These are phyloP conservation scores for Usnea hakonensis DNA, from an alignment of 495 filamentous ascomycete genomes.

Conservation along the genomic window DNA sequence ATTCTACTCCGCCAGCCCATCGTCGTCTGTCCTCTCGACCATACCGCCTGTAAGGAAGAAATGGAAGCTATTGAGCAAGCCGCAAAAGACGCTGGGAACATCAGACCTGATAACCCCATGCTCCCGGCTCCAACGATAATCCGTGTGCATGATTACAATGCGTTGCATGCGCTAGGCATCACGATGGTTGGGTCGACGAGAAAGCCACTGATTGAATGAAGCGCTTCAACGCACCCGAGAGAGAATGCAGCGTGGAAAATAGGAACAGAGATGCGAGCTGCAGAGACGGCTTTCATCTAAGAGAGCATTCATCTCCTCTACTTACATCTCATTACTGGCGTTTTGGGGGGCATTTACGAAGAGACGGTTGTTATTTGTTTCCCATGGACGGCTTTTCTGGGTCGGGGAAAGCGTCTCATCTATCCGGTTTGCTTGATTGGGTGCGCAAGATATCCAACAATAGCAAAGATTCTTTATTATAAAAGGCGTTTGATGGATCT, in stretches of 20 bases:
- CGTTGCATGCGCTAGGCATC: constrained; percentile 68
- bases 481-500: neutral
- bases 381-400: neutral
- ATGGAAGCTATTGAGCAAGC: constrained; percentile 97
- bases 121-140: constrained; percentile 77
- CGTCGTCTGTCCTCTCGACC: constrained; percentile 90
- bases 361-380: neutral
- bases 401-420: neutral
- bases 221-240: neutral
- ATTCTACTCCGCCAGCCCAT: constrained; percentile 88
- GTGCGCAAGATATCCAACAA: constrained; percentile 3
- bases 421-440: neutral
- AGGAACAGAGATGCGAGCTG: neutral
- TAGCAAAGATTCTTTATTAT: neutral
- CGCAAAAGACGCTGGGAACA: constrained; percentile 79
- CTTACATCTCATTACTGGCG: neutral
- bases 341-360: constrained; percentile 11
- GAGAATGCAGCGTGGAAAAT: too few species aligned
- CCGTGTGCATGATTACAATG: constrained; percentile 64
- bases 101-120: constrained; percentile 83
- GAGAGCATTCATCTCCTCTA: constrained; percentile 3
- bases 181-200: constrained; percentile 79
- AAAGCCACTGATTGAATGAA: constrained; percentile 86
- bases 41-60: constrained; percentile 92
- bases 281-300: neutral